These are phyloP conservation scores for Apostasia shenzhenica DNA, from an alignment of 106 monocot species.

Conservation along the genomic window DNA sequence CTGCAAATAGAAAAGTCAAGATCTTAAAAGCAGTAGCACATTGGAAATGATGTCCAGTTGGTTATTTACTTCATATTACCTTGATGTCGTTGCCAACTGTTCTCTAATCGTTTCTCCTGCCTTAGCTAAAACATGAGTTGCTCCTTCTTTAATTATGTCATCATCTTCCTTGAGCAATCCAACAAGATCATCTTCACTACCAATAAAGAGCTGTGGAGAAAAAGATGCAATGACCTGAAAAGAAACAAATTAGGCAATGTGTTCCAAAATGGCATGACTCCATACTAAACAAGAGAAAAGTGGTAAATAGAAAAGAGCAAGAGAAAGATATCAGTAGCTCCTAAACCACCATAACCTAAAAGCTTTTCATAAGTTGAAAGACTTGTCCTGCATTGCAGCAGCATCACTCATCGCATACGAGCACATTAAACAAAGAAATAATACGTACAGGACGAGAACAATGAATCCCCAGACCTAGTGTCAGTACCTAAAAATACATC, in stretches of 20 bases:
- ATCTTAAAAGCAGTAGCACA: not conserved
- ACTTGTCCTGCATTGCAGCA: too few relatives aligned
- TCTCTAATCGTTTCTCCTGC: slow-evolving; percentile 92
- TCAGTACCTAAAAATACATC: too few relatives aligned
- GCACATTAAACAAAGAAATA: too few relatives aligned
- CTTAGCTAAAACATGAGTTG: slow-evolving; percentile 84
- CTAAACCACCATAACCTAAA: too few relatives aligned
- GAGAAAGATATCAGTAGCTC: too few relatives aligned
- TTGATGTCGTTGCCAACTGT: slow-evolving; percentile 60
- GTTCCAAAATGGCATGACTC: not conserved
- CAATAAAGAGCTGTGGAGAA: slow-evolving; percentile 65
- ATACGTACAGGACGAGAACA: too few relatives aligned
- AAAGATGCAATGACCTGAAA: slow-evolving; percentile 70
- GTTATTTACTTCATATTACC: slow-evolving; percentile 20
- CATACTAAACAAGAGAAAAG: too few relatives aligned
- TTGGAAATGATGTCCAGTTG: too few relatives aligned
- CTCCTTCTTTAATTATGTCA: slow-evolving; percentile 87
- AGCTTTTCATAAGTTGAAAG: too few relatives aligned
- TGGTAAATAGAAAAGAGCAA: too few relatives aligned
- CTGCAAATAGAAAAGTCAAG: slow-evolving; percentile 27
- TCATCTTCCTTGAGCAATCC: slow-evolving; percentile 77
- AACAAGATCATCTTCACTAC: slow-evolving; percentile 72
- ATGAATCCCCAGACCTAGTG: too few relatives aligned
- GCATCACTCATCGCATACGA: too few relatives aligned
- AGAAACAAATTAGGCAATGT: not conserved